Base-by-base conservation (phyloP, 805 yeast species). In the Pichia ethanolica region DNA sequence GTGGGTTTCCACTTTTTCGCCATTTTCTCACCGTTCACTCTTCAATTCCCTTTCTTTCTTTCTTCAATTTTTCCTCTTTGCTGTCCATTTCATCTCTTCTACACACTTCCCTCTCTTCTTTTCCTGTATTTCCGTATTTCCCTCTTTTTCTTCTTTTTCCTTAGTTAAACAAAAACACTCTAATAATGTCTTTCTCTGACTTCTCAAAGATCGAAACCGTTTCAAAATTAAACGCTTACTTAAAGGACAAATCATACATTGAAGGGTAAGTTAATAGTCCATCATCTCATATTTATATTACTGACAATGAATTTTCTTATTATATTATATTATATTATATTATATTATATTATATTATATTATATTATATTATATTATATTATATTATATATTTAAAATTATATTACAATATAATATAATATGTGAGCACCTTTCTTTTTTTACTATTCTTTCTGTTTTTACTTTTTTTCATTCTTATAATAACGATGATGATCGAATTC, bases 191-290 rank as follows among this genome's bases (percentile, higher is more conserved):
- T 67, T 83, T 78, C 79, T 69, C 89, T 54, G 89, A 85, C 70
- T 85, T 84, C 80, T 79, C 91, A 60, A 84, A 83, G 73, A 76
- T 80, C 65, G 89, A 83, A 71, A 74, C 87, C 64, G 70, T 84
- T 64, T 67, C 79, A 63, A 70, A 87, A 69, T 83, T 90, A 71
- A 83, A 90, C 86, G 78, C 79, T 63, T 81, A 78, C 80, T 82
- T 90, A 73, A 89, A 86, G 72, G 91, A 86, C 77, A 86, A 89
- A 81, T 87, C 96, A 62, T 90, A 89, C 88, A 70, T 90, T 64
- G 90, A 87, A 73, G 97, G 97, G 96, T 88, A 85, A 73, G 96
- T 86, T 46, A 3, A 25, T 20, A 11, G 5, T 3, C 20, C 2
- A 20, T 11, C 13, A 38, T 38, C 30, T 20, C 20, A 20, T 2